phyloP scores from a whole-genome alignment of 805 yeast species.

The Monosporozyma solicola region DNA sequence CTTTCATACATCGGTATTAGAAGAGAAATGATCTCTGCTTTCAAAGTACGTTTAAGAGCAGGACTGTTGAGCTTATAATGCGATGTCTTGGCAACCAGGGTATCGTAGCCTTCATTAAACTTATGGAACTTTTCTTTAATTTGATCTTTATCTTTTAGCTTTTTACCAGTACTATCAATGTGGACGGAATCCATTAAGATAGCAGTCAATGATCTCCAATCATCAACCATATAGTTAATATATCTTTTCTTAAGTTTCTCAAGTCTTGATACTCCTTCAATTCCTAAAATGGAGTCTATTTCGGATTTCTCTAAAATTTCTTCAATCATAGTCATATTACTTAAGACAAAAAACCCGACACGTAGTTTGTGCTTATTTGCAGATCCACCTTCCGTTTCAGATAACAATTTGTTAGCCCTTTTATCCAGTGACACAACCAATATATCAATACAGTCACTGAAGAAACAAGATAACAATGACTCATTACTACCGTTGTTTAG shows the following conservation, averaged over 20 bases:
- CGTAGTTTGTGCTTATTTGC: conserved; percentile 29
- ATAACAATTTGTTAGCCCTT: conserved; percentile 37
- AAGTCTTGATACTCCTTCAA: conserved; percentile 49
- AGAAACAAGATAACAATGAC: conserved; percentile 53
- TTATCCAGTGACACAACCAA: conserved; percentile 57
- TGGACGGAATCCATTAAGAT: conserved; percentile 72
- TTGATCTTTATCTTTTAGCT: conserved; percentile 68
- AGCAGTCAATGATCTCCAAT: conserved; percentile 75
- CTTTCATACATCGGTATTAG: conserved; percentile 79
- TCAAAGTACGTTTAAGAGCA: conserved; percentile 51
- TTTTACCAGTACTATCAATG: conserved; percentile 39
- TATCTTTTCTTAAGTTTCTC: conserved; percentile 66
- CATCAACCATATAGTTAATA: conserved; percentile 57
- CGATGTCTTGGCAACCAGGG: conserved; percentile 56
- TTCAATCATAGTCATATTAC: conserved; percentile 67
- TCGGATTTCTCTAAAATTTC: conserved; percentile 57
- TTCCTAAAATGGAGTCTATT: conserved; percentile 45
- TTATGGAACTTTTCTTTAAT: conserved; percentile 77
- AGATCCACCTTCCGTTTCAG: conserved; percentile 15
- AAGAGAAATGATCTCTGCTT: conserved; percentile 59
- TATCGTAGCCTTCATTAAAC: conserved; percentile 80
- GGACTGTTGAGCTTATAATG: conserved; percentile 59
- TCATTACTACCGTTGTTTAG: conserved; percentile 22
- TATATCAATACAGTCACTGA: conserved; percentile 72
- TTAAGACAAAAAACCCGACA: conserved; percentile 62